Conservation (phyloP, 2,329 filamentous ascomycete species). For the Verticillium tricorpus region DNA sequence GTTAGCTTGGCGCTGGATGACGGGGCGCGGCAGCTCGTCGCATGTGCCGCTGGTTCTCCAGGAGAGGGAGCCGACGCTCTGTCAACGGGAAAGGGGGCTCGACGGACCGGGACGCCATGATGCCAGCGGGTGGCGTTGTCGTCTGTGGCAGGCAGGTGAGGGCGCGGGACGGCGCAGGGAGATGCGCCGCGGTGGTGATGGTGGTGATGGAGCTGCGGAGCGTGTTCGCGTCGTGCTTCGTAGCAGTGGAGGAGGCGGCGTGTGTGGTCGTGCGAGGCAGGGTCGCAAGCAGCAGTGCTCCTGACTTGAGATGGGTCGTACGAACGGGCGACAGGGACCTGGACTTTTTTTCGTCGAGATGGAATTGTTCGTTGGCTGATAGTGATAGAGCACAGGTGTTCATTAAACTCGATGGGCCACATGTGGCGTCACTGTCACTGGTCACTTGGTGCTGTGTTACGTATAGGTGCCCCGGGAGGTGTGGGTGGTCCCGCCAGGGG, state of each 20-base stretch:
- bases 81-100: background rate
- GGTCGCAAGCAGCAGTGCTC: background rate
- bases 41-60: background rate
- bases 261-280: background rate
- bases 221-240: too few species aligned
- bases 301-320: background rate
- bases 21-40: background rate
- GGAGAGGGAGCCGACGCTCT: background rate
- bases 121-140: background rate
- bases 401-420: background rate
- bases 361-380: background rate
- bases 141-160: background rate
- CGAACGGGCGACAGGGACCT: background rate
- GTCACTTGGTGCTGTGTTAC: background rate
- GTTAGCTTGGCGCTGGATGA: background rate
- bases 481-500: too few species aligned
- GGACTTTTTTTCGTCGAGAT: background rate
- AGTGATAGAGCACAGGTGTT: background rate
- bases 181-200: background rate
- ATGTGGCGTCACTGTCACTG: background rate
- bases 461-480: background rate
- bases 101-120: background rate
- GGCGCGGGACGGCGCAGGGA: background rate
- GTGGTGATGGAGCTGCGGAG: too few species aligned
- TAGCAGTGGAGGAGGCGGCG: background rate